Evolutionary conservation across 108 stramenopile species (phyloP).

Genomic region (Cyclotella distinguenda): DNA sequence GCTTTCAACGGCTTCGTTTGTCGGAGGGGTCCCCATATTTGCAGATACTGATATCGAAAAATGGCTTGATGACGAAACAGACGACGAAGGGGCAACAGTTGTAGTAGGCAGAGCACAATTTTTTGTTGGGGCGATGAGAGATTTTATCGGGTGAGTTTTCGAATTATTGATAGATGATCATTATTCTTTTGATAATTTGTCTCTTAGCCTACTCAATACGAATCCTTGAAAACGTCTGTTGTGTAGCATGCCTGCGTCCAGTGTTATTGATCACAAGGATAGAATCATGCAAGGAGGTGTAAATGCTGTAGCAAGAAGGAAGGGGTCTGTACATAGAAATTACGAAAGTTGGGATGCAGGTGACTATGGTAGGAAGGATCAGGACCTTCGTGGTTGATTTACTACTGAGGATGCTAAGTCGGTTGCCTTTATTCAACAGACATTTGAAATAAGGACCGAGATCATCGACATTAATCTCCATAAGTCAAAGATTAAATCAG

Average conservation of each 20-base stretch:
- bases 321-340: slow-evolving; percentile 44
- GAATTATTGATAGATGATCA: too few species aligned
- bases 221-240: too few species aligned
- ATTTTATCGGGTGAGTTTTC: slow-evolving; percentile 57
- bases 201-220: too few species aligned
- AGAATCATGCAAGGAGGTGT: slow-evolving; percentile 57
- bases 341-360: slow-evolving; percentile 38
- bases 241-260: slow-evolving; percentile 77
- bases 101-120: slow-evolving; percentile 78
- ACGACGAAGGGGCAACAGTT: slow-evolving; percentile 73
- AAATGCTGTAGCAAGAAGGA: slow-evolving; percentile 55
- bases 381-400: neutral
- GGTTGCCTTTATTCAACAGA: too few species aligned
- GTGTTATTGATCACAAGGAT: slow-evolving; percentile 62
- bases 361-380: slow-evolving; percentile 50
- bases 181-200: too few species aligned
- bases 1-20: slow-evolving; percentile 17
- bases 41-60: slow-evolving; percentile 36
- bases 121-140: slow-evolving; percentile 74
- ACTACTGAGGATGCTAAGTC: too few species aligned
- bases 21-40: slow-evolving; percentile 8
- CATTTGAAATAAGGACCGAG: neutral
- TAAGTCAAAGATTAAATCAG: too few species aligned
- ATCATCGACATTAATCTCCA: too few species aligned
- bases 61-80: slow-evolving; percentile 59